phyloP scores from a whole-genome alignment of 2,329 filamentous ascomycete genomes.

The Xylaria digitata region DNA sequence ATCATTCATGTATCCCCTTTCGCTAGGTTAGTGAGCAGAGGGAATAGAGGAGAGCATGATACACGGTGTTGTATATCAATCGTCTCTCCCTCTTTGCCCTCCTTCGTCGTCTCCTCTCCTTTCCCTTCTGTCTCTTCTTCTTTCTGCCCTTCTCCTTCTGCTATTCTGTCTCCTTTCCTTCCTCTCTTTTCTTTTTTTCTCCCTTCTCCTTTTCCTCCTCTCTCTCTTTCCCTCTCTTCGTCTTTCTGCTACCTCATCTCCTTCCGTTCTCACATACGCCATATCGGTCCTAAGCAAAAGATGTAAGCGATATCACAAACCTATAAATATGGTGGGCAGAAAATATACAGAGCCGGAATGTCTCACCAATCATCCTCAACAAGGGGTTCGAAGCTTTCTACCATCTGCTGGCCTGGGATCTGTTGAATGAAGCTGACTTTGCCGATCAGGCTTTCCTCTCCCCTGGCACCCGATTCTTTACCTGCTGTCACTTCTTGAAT shows the following conservation, averaged over 20 bases:
- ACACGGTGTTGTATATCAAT: no score
- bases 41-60: no score
- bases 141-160: no score
- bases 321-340: background rate
- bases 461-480: background rate
- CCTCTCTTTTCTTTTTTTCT: no score
- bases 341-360: background rate
- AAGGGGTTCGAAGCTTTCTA: background rate
- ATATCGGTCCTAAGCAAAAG: background rate
- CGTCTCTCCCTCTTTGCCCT: no score
- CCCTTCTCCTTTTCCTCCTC: background rate
- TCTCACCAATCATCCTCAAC: conserved; percentile 4
- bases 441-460: background rate
- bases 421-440: background rate
- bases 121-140: no score
- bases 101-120: no score
- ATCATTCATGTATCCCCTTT: no score
- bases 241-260: background rate
- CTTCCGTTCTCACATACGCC: background rate
- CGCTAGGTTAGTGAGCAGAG: no score
- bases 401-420: conserved; percentile 2
- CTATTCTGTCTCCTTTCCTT: no score
- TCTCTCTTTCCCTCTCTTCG: background rate
- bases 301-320: background rate
- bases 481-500: background rate